Conservation (phyloP, 108 stramenopile genomes). For the Pseudonitzschia multistriata region DNA sequence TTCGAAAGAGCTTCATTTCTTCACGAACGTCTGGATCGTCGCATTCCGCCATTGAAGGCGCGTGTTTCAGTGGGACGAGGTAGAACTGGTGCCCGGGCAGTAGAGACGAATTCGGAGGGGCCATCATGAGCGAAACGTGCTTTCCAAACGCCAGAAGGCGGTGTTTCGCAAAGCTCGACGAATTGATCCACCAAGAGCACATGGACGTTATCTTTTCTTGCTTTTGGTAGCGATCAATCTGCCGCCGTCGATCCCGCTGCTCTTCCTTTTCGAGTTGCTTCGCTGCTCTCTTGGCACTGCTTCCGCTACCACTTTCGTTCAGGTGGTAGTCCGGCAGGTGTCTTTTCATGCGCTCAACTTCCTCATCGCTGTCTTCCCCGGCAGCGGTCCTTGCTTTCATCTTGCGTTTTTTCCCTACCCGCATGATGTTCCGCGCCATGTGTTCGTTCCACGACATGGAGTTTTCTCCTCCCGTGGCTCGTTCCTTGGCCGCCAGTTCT, state of each 20-base stretch:
- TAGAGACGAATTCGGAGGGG: conserved; percentile 52
- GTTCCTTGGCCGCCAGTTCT: conserved; percentile 44
- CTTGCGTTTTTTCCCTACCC: conserved; percentile 42
- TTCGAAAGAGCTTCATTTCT: conserved; percentile 63
- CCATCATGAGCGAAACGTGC: conserved; percentile 63
- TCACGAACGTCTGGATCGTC: conserved; percentile 66
- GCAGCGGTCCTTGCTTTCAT: conserved; percentile 1
- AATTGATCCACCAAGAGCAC: conserved; percentile 82
- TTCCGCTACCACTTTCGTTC: conserved; percentile 12
- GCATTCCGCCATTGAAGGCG: conserved; percentile 52
- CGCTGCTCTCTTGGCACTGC: conserved; percentile 6
- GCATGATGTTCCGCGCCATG: conserved; percentile 55
- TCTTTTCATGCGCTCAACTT: conserved; percentile 21
- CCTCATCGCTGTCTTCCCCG: conserved; percentile 31
- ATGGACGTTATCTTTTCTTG: conserved; percentile 51
- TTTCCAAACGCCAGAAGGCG: conserved; percentile 65
- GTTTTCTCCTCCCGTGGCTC: neutral
- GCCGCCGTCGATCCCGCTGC: conserved; percentile 32
- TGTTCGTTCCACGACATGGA: conserved; percentile 58
- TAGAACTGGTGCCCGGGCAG: conserved; percentile 48
- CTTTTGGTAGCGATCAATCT: conserved; percentile 46
- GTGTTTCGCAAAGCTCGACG: conserved; percentile 53
- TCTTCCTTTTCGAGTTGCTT: conserved; percentile 17
- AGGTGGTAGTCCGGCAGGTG: conserved; percentile 26
- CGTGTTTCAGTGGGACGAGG: conserved; percentile 59